Conservation (phyloP, 176 grass and related monocot genomes). For the Zoysia pacifica region DNA sequence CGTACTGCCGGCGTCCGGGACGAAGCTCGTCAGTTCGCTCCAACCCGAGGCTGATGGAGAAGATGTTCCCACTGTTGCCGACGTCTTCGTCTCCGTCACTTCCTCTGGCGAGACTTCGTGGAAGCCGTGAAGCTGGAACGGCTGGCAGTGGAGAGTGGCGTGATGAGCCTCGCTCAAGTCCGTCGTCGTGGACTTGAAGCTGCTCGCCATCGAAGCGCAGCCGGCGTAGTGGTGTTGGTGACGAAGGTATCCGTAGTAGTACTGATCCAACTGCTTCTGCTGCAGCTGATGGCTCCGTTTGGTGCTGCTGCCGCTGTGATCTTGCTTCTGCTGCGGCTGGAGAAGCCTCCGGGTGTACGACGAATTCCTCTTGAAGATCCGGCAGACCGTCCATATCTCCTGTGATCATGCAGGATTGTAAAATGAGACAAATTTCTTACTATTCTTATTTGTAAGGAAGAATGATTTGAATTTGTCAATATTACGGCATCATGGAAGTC, state of each 20-base stretch:
- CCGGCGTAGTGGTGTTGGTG: not conserved
- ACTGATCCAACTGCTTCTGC: conserved; percentile 4
- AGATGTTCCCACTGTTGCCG: not conserved
- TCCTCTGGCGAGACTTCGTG: conserved; percentile 21
- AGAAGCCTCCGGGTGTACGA: conserved; percentile 38
- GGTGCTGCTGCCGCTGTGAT: conserved; percentile 5
- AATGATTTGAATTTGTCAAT: not conserved
- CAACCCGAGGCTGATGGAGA: not conserved
- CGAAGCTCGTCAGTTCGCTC: conserved; percentile 22
- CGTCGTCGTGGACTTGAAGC: not conserved
- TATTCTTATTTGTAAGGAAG: not conserved
- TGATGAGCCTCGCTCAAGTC: not conserved
- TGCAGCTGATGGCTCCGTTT: conserved; percentile 13
- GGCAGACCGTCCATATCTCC: conserved; percentile 82
- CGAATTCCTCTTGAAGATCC: conserved; percentile 73
- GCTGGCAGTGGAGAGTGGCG: not conserved
- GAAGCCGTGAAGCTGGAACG: conserved; percentile 24
- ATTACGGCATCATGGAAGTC: conserved; percentile 59
- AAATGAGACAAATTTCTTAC: not conserved
- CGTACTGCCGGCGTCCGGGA: conserved; percentile 16
- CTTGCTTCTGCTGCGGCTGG: conserved; percentile 35
- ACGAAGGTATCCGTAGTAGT: not conserved
- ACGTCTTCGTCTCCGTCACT: not conserved
- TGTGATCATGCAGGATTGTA: conserved; percentile 13
- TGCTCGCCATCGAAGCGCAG: conserved; percentile 1